phyloP scores from a whole-genome alignment of 768 basidiomycete genomes.

The Auriscalpium orientale region DNA sequence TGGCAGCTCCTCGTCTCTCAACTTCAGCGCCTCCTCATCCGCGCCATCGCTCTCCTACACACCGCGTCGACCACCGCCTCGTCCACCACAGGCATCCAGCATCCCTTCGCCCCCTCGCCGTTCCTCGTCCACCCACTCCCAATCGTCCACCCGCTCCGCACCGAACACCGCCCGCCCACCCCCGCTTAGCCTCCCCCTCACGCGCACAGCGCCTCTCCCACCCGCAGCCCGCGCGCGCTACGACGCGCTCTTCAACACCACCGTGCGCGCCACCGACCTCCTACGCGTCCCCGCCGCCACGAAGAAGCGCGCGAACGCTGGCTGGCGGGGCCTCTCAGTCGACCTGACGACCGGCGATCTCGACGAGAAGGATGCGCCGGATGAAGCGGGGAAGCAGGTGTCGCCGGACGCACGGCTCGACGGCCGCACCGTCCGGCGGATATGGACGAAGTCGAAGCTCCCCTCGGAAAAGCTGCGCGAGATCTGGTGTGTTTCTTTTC shows the following conservation, averaged over 20 bases:
- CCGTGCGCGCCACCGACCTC: constrained; percentile 21
- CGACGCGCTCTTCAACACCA: constrained; percentile 22
- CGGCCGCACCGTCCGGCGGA: constrained; percentile 43
- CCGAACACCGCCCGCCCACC: constrained; percentile 13
- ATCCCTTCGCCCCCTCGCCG: neutral
- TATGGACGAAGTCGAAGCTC: constrained; percentile 55
- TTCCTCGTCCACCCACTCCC: constrained; percentile 40
- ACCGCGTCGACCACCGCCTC: neutral
- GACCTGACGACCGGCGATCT: constrained; percentile 40
- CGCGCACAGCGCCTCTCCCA: constrained; percentile 14
- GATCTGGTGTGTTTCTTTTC: constrained; percentile 48
- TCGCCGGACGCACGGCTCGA: constrained; percentile 38
- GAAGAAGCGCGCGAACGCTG: constrained; percentile 45
- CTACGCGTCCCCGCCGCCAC: constrained; percentile 27
- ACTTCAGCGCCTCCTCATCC: constrained; percentile 28
- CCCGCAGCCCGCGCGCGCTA: constrained; percentile 19
- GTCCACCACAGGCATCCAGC: neutral
- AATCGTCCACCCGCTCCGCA: constrained; percentile 32
- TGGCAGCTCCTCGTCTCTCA: constrained; percentile 51
- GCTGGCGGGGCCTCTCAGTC: constrained; percentile 64
- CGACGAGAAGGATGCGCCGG: neutral
- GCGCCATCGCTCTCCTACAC: neutral
- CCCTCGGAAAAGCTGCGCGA: constrained; percentile 39
- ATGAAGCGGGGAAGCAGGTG: constrained; percentile 22
- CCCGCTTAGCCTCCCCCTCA: neutral